phyloP scores from a whole-genome alignment of 306 rosid genomes.

The Cucurbita maxima region DNA sequence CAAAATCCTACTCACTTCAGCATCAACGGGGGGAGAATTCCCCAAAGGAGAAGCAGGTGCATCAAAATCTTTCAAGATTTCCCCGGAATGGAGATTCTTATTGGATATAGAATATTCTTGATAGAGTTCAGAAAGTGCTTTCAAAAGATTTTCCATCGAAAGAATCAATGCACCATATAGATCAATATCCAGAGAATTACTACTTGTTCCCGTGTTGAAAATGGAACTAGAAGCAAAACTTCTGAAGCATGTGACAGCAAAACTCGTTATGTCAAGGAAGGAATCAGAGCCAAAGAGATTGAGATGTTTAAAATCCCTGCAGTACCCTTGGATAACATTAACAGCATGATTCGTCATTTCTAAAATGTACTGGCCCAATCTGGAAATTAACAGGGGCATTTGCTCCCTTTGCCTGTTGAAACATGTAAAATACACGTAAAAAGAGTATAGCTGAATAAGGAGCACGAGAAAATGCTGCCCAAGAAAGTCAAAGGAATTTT shows the following conservation, averaged over 20 bases:
- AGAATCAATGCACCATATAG: conserved; percentile 34
- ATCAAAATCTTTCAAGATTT: conserved; percentile 21
- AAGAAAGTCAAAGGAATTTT: neutral
- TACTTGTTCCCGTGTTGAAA: conserved; percentile 29
- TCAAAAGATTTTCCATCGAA: conserved; percentile 47
- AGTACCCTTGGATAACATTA: conserved; percentile 32
- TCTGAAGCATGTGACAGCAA: conserved; percentile 35
- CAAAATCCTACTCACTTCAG: conserved; percentile 46
- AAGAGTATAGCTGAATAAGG: neutral
- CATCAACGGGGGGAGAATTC: conserved; percentile 20
- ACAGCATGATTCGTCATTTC: conserved; percentile 40
- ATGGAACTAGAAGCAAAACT: conserved; percentile 55
- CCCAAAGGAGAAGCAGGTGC: conserved; percentile 20
- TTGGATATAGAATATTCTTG: conserved; percentile 38
- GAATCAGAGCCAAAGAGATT: conserved; percentile 38
- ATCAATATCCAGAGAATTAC: conserved; percentile 21
- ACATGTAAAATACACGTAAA: conserved; percentile 1
- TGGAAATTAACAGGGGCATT: conserved; percentile 33
- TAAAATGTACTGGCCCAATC: conserved; percentile 39
- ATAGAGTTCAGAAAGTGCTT: conserved; percentile 44
- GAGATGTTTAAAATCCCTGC: conserved; percentile 22
- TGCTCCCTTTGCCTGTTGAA: conserved; percentile 44
- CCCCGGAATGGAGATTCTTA: conserved; percentile 28
- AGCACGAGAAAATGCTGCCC: conserved; percentile 4
- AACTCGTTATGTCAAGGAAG: conserved; percentile 23